Evolutionary conservation across 768 basidiomycete species (phyloP), one percentile per base, ranked within the genome.

Genomic region (Termitomyces sp.): DNA sequence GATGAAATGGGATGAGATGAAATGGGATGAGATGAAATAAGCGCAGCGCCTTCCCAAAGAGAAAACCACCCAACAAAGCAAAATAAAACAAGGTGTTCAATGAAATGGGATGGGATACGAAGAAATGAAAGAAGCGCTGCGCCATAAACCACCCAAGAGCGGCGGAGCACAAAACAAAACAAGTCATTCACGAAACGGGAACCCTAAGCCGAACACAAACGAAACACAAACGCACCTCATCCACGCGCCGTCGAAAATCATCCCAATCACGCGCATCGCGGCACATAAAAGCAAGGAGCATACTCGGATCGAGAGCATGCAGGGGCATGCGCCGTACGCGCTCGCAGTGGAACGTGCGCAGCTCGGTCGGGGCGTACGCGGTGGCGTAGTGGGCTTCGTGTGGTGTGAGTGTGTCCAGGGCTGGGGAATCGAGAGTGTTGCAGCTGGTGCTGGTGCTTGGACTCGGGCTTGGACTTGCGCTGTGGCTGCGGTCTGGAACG

Each of bases 301-400:
- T 98, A 66, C 94, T 97, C 26, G 96, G 97, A 71, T 98, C 97
- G 56, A 99, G 75, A 32, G 89, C 90, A 43, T 85, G 84, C 38
- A 98, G 73, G 0, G 89, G 89, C 91, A 98, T 96, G 83, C 96
- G 98, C 69, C 93, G 81, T 41, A 98, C 89, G 18, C 89, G 85
- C n/a, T 99, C 97, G 70, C 94, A 95, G 72, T 98, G 97, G 77
- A 95, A 99, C 13, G 92, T 96, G 67, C 83, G 83, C 36, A 98
- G 75, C 68, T 95, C 92, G 5, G 78, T 62, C 3, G 82, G 72
- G 1, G 82, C 75, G 70, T 98, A 99, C 10, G 94, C 88, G 0
- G 78, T 80, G 23, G 82, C 82, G 60, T 88, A 92, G 66, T 89
- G 86, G 54, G 82, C 74, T 61, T 86, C 82, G 8, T 83, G 40